Base-by-base conservation (phyloP, 768 basidiomycete species). In the Tulasnella sp. region DNA sequence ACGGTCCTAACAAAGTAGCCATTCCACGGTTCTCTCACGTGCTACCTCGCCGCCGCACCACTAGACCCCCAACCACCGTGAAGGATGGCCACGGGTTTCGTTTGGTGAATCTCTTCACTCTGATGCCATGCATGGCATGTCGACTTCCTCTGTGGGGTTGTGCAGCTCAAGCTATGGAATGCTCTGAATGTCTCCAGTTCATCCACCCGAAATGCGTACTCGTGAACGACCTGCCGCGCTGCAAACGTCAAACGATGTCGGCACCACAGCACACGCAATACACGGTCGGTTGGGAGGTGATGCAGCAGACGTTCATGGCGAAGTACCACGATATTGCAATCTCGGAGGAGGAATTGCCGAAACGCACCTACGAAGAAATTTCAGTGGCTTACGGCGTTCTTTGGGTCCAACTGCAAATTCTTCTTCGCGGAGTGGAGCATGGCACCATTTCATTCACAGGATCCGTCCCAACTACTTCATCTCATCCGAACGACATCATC, bases 91-190 rank as follows among this genome's bases (percentile, higher is more conserved):
- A 89, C 64, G 62, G 65, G 1, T 82, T 90, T 65, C 67, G 69
- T 37, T 63, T 69, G 7, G 76, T 80, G 59, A 88, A 83, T 63
- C 67, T 86, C 40, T 89, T 90, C 69, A 83, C 80, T 23, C 67
- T 89, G 6, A 77, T 77, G n/a, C 73, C 83, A 7, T 92, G 88
- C 65, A 74, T 77, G 59, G 65, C 74, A 3, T 92, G 88, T 66
- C 72, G 68, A 17, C 67, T 74, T 40, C 88, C 88, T 1, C 72
- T 90, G 9, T 90, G 87, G 86, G 88, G 86, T 2, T 73, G 70
- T 46, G 67, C 72, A 12, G 68, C 68, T 34, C 87, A 90, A 66
- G 84, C 78, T 2, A 63, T 83, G 19, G 77, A 75, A 49, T 92
- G 88, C 65, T 65, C 66, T 23, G 68, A 70, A 2, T 92, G 88